Evolutionary conservation across 257 asterid species (phyloP).

Genomic region (Ilex aquifolium): DNA sequence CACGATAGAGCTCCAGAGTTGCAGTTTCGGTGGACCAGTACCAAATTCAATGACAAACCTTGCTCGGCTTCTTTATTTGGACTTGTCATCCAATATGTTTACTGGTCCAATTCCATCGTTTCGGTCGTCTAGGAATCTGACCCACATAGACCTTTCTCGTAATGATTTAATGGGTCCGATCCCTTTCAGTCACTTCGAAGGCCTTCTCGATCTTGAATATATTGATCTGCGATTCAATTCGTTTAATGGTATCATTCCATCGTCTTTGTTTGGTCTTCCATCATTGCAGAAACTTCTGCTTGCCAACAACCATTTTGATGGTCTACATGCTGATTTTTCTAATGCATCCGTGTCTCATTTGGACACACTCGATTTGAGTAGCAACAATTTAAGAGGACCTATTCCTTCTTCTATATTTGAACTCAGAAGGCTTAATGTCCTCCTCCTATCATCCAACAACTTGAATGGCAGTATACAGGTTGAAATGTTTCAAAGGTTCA

Average conservation of each 20-base stretch:
- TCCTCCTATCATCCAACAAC: slow-evolving; percentile 28
- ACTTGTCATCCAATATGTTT: slow-evolving; percentile 27
- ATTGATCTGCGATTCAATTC: slow-evolving; percentile 21
- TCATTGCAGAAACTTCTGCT: slow-evolving; percentile 24
- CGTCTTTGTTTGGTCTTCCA: slow-evolving; percentile 25
- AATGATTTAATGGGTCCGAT: slow-evolving; percentile 25
- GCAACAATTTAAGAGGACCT: slow-evolving; percentile 24
- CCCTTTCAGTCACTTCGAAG: slow-evolving; percentile 22
- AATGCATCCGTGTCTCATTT: slow-evolving; percentile 3
- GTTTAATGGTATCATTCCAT: slow-evolving; percentile 19
- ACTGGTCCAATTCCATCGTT: slow-evolving; percentile 29
- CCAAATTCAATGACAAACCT: slow-evolving; percentile 25
- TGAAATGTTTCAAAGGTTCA: slow-evolving; percentile 20
- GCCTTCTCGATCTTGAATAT: slow-evolving; percentile 14
- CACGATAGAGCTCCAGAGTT: slow-evolving; percentile 13
- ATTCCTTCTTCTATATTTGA: slow-evolving; percentile 28
- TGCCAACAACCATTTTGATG: slow-evolving; percentile 22
- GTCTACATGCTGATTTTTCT: slow-evolving; percentile 7
- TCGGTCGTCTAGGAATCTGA: slow-evolving; percentile 17
- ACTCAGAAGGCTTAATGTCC: slow-evolving; percentile 19
- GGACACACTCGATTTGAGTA: slow-evolving; percentile 18
- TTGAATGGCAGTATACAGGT: slow-evolving; percentile 27
- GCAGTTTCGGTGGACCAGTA: slow-evolving; percentile 25
- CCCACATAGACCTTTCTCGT: slow-evolving; percentile 9
- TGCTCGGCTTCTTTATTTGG: slow-evolving; percentile 19